Evolutionary conservation across 1,284 basidiomycete genomes (phyloP), one percentile per base, ranked within the genome.

Genomic region (Sporisorium iseilematis-ciliati): DNA sequence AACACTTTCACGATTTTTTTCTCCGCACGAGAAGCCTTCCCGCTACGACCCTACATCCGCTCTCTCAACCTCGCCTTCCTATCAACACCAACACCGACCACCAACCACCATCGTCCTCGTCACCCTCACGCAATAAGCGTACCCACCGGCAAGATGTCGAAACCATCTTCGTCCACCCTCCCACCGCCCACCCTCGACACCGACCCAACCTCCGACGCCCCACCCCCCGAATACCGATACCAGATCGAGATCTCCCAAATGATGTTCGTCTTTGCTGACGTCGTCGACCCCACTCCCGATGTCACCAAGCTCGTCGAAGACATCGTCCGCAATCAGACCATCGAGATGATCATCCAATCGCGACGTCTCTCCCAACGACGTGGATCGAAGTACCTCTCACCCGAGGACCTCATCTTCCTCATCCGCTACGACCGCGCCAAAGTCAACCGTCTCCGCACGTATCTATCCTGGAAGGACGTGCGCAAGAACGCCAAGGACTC

Each of bases 401-500:
- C 94, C 0, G 95, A 98, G 85, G 96, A 99, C 86, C 90, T 98
- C 63, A 94, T 99, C 78, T 98, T 97, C 80, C 90, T 97, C 77
- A 95, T 98, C 82, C 91, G 96, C 10, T 93, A 97, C 81, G 96
- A 98, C 86, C 88, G 93, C 69, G 93, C 92, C 21, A 97, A 97
- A 86, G 93, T 98, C 66, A 97, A 97, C 85, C 89, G 96, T 25
- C 87, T 98, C 20, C 87, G 94, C 26, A 97, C 94, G 11, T 98
- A 97, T 83, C 89, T 99, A n/a, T 93, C 92, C 0, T 99, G 96
- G 95, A 97, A 97, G 83, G 96, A 97, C 76, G 95, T 98, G 7
- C 90, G 96, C 18, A 97, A 97, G 83, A 93, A 94, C 76, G 94
- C 94, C 7, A 97, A 97, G 82, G 94, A 97, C 54, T 75, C 65